phyloP scores from a whole-genome alignment of 768 basidiomycete species.

The Gymnopilus dilepis region DNA sequence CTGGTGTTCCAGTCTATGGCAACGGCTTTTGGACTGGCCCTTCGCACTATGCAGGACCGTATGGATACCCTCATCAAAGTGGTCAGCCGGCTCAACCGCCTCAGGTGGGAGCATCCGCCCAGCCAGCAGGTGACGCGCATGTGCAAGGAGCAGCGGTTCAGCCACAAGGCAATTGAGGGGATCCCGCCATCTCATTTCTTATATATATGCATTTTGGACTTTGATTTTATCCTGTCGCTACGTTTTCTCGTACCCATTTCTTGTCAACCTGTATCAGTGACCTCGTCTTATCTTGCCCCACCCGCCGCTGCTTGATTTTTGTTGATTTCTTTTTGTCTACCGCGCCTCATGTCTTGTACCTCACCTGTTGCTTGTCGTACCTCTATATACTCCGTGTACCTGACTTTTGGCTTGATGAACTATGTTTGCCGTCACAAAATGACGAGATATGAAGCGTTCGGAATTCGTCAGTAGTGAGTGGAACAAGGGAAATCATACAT shows the following conservation, averaged over 20 bases:
- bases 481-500: neutral
- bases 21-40: neutral
- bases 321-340: neutral
- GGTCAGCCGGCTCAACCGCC: neutral
- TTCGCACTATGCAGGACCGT: neutral
- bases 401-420: neutral
- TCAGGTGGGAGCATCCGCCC: neutral
- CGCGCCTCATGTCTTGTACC: neutral
- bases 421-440: neutral
- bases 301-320: neutral
- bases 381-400: neutral
- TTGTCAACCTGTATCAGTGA: neutral
- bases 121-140: neutral
- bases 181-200: neutral
- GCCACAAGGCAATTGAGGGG: neutral
- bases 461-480: neutral
- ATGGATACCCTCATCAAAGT: neutral
- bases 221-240: neutral
- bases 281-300: neutral
- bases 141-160: neutral
- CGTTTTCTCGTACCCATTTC: neutral
- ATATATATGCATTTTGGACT: neutral
- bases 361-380: neutral
- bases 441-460: neutral
- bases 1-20: neutral